phyloP scores from a whole-genome alignment of 2,329 filamentous ascomycete genomes.

The Cercospora citrullina region DNA sequence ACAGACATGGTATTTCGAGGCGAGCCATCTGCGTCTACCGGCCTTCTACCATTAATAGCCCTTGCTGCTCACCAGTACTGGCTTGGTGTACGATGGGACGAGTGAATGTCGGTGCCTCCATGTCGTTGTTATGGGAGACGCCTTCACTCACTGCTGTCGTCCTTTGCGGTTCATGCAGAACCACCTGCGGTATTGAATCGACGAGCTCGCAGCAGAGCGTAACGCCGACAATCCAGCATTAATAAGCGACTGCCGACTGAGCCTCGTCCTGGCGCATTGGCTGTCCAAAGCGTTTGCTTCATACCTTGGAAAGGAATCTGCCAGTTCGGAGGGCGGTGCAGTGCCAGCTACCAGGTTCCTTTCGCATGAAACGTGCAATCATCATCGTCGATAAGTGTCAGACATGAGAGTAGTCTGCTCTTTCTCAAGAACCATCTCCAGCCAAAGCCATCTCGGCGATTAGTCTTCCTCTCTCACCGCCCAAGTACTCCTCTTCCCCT shows the following conservation, averaged over 20 bases:
- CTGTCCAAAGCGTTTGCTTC: background rate
- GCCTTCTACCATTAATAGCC: background rate
- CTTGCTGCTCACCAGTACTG: background rate
- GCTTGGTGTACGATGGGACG: background rate
- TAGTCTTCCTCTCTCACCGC: slow-evolving; percentile 40
- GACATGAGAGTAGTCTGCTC: background rate
- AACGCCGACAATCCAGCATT: background rate
- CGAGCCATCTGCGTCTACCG: background rate
- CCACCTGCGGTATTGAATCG: background rate
- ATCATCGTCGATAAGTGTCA: background rate
- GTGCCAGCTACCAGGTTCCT: background rate
- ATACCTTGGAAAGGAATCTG: background rate
- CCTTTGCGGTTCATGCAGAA: background rate
- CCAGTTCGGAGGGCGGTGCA: background rate
- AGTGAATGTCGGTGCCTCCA: background rate
- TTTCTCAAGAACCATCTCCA: slow-evolving; percentile 11
- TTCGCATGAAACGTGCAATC: background rate
- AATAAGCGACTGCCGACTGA: background rate
- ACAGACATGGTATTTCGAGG: background rate
- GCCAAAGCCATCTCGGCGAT: slow-evolving; percentile 41
- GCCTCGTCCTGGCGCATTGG: background rate
- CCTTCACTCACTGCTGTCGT: background rate
- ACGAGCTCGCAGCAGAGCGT: background rate
- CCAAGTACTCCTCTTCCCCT: slow-evolving; percentile 51
- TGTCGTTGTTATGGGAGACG: background rate